These are phyloP conservation scores for Dryas alaskensis DNA, from an alignment of 306 rosid species.

Conservation along the genomic window DNA sequence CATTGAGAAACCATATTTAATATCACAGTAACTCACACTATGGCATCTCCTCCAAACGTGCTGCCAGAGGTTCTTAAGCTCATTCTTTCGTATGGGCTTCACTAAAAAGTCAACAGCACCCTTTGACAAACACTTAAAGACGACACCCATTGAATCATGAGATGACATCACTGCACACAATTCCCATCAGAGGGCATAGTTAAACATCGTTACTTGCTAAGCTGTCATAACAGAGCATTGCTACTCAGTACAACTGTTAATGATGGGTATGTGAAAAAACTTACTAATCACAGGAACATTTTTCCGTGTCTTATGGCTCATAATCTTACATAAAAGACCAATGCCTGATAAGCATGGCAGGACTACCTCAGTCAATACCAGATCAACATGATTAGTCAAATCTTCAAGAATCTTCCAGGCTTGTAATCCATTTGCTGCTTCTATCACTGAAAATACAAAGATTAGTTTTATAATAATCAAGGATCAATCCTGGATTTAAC, in stretches of 20 bases:
- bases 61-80: constrained; percentile 97
- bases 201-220: constrained; percentile 32
- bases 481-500: background rate
- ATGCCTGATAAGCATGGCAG: constrained; percentile 86
- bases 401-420: constrained; percentile 93
- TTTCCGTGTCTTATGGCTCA: constrained; percentile 72
- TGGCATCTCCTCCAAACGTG: constrained; percentile 99
- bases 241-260: background rate
- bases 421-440: constrained; percentile 74
- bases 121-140: constrained; percentile 94
- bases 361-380: constrained; percentile 82
- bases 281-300: constrained; percentile 90
- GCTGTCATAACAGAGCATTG: constrained; percentile 32
- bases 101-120: constrained; percentile 96
- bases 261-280: constrained; percentile 27
- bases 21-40: constrained; percentile 60
- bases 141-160: constrained; percentile 92
- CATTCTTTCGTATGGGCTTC: constrained; percentile 95
- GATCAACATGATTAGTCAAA: constrained; percentile 76
- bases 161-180: constrained; percentile 97
- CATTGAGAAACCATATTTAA: background rate
- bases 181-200: constrained; percentile 45
- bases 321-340: constrained; percentile 78
- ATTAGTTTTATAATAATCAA: background rate
- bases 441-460: constrained; percentile 53